A percentile compares a stretch with the other conserved stretches of the same genome.
These are phyloP conservation scores for Trichoderma hamatum DNA, from an alignment of 2,329 filamentous ascomycete species.

Conservation along the genomic window DNA sequence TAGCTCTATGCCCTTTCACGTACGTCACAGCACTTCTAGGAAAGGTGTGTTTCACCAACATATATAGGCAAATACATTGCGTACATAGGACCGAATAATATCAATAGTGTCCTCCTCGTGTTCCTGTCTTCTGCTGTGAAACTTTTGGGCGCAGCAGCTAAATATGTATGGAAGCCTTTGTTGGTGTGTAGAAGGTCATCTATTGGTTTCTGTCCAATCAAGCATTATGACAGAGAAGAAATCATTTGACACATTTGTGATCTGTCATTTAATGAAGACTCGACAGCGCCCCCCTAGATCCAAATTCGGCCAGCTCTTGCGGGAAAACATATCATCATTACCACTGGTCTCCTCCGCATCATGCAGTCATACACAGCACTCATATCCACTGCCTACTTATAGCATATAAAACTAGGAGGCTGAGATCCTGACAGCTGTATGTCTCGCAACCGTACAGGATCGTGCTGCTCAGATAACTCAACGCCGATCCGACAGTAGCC, in stretches of 20 bases:
- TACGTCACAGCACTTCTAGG: slow-evolving; percentile 27
- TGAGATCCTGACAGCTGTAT: slow-evolving; percentile 29
- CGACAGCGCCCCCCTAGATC: neutral
- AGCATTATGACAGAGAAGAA: neutral
- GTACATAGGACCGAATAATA: slow-evolving; percentile 26
- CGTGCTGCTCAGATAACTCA: slow-evolving; percentile 24
- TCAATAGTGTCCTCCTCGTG: slow-evolving; percentile 17
- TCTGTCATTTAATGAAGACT: neutral
- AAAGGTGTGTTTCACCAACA: slow-evolving; percentile 20
- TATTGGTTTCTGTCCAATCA: neutral
- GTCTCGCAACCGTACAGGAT: slow-evolving; percentile 29
- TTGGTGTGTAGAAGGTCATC: neutral
- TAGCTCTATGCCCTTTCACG: neutral
- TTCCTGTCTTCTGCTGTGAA: slow-evolving; percentile 18
- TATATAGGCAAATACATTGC: neutral
- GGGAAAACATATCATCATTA: neutral
- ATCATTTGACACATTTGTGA: neutral
- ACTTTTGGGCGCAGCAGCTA: slow-evolving; percentile 12
- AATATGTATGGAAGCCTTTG: slow-evolving; percentile 4
- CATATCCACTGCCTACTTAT: slow-evolving; percentile 6
- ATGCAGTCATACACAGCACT: slow-evolving; percentile 17
- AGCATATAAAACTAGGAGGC: slow-evolving; percentile 5
- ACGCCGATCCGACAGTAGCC: slow-evolving; percentile 19
- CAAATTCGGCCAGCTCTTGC: neutral
- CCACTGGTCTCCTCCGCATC: neutral